Evolutionary conservation across 805 yeast genomes (phyloP), one percentile per base, ranked within the genome.

Genomic region (Tetrapisispora taiwanensis): DNA sequence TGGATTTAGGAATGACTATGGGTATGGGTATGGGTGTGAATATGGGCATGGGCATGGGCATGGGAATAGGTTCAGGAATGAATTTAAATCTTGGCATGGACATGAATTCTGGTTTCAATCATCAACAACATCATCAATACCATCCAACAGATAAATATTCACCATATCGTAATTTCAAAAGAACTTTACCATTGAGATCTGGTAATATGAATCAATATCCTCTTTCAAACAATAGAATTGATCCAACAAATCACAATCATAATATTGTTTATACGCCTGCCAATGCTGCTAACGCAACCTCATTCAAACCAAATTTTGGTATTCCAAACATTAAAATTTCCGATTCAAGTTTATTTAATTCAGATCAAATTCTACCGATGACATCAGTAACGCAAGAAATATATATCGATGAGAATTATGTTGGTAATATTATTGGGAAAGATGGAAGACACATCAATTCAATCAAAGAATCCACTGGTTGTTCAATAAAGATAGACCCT

Each of bases 401-500:
- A 3, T 80, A 67, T 51, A 86, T 87, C 36, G 88, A 94, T 20
- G 80, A 81, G 56, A 76, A 76, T 31, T 81, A 74, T 61, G 88
- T 87, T 33, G 95, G 95, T 1, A 76, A 84, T 33, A 80, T 87
- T 24, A 87, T 87, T 47, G 95, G 95, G 1, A 84, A 79, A 62
- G 86, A 87, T 28, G 95, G 95, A 17, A 78, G 82, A 54, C 83
- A 81, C 52, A 81, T 87, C 46, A 82, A 79, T 55, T 86, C 83
- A 49, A 79, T 87, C 41, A 74, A 90, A 49, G 80, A 79, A 47
- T 70, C 76, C 26, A 78, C 90, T 18, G 90, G 94, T 28, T 75
- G 86, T 38, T 79, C 81, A 46, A 84, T 87, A 24, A 75, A 77
- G 50, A 82, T 87, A 43, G 84, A 78, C 50, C 77, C 72, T 31